Conservation (phyloP, 2,329 filamentous ascomycete species). For the Microsporum canis region DNA sequence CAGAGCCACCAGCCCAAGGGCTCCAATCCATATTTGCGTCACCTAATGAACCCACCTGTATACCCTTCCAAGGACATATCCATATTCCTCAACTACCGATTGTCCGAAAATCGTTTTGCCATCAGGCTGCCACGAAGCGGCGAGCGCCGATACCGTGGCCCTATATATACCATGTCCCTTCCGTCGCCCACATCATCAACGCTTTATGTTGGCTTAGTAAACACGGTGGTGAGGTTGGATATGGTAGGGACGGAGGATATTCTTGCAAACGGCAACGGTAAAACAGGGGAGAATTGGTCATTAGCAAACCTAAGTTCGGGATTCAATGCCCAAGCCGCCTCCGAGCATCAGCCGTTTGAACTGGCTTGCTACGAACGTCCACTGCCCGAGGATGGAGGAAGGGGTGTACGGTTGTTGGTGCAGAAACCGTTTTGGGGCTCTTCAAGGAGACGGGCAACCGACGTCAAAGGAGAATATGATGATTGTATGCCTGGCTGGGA, state of each 20-base stretch:
- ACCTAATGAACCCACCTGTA: background rate
- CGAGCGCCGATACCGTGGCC: conserved; percentile 30
- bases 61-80: conserved; percentile 28
- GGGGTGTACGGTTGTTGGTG: conserved; percentile 25
- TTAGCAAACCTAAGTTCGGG: conserved; percentile 21
- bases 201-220: conserved; percentile 35
- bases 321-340: conserved; percentile 17
- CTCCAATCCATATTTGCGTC: background rate
- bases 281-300: conserved; percentile 21
- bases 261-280: conserved; percentile 17
- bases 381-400: conserved; percentile 22
- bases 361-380: conserved; percentile 37
- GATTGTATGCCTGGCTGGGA: conserved; percentile 27
- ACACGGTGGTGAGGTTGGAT: conserved; percentile 34
- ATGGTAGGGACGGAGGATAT: conserved; percentile 36
- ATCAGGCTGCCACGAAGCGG: background rate
- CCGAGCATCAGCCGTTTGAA: conserved; percentile 21
- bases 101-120: conserved; percentile 12
- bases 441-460: conserved; percentile 6
- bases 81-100: conserved; percentile 31
- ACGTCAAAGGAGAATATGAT: conserved; percentile 11
- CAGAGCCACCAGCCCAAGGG: background rate
- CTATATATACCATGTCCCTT: conserved; percentile 36
- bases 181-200: conserved; percentile 36
- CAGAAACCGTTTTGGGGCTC: conserved; percentile 23